A percentile compares a stretch with the other conserved stretches of the same genome.
These are phyloP conservation scores for Ciborinia camelliae DNA, from an alignment of 2,329 filamentous ascomycete species.

Conservation along the genomic window DNA sequence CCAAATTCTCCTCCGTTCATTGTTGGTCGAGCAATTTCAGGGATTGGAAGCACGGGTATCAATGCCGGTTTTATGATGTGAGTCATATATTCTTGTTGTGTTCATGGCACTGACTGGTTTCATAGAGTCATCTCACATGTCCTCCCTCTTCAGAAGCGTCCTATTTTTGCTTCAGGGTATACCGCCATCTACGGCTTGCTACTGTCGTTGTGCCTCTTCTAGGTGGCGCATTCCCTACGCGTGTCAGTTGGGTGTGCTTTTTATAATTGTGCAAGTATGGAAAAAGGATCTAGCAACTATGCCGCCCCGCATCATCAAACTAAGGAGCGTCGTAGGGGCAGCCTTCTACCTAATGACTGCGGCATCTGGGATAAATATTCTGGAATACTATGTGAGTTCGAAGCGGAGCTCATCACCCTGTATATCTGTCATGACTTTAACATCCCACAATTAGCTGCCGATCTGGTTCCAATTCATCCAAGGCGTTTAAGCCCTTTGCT, in stretches of 20 bases:
- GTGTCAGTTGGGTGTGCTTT: conserved; percentile 26
- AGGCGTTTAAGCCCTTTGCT: not conserved
- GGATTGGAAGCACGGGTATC: not conserved
- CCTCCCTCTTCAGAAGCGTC: not conserved
- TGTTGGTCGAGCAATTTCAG: not conserved
- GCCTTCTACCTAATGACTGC: not conserved
- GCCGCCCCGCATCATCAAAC: conserved; percentile 38
- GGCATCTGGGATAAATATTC: conserved; percentile 27
- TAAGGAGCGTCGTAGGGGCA: conserved; percentile 31
- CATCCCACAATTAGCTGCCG: not conserved
- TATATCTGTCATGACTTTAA: not conserved
- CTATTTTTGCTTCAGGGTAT: not conserved
- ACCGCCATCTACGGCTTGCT: not conserved
- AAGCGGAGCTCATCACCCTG: not conserved
- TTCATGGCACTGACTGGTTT: conserved; percentile 26
- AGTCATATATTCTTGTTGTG: conserved; percentile 27
- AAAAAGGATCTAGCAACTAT: conserved; percentile 33
- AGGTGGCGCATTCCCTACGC: conserved; percentile 6
- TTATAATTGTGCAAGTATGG: conserved; percentile 35
- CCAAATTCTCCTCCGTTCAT: not conserved
- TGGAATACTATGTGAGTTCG: conserved; percentile 31
- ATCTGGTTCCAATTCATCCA: not conserved
- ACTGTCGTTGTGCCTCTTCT: not conserved
- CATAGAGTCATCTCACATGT: not conserved
- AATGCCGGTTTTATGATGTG: not conserved